Base-by-base conservation (phyloP, 345 rosid genomes). In the Erucastrum elatum region DNA sequence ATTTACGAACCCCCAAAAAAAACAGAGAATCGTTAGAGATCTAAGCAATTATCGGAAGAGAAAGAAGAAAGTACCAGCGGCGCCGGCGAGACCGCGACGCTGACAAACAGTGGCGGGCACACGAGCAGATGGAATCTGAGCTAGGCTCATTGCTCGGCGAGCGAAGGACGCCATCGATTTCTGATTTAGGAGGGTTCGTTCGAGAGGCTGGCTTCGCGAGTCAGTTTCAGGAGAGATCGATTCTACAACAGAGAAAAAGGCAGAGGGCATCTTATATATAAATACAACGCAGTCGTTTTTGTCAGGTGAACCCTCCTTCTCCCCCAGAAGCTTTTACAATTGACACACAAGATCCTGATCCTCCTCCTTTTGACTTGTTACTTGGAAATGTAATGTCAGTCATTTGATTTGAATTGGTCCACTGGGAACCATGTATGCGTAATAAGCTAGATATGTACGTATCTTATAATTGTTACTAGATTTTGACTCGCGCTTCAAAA, bases 41-140 rank as follows among this genome's bases (percentile, higher is more conserved):
- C 64, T 8, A 29, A 8, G 2, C 4, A 25, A 74, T 59, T 49
- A 33, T 10, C 58, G 65, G 58, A 12, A 58, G 65, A 46, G 53
- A 66, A 15, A 63, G 33, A 26, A 16, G 26, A 51, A 49, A 76
- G 70, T 86, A 92, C 97, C 97, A 33, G 95, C 94, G 33, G 97
- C 90, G 75, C 92, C 91, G 72, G 97, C 90, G 9, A 91, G 85
- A 72, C 97, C 91, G 10, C 97, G 97, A 70, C 93, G 88, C 81
- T 89, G 90, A 76, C 82, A 33, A 58, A 89, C 77, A 59, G 86
- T 71, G 64, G 84, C 74, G 39, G 69, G 0, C 11, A 16, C 17
- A 69, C 83, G 79, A 1, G 64, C 41, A 65, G 80, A 65, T 65
- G 73, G 35, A 56, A 80, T 80, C 83, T 80, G 80, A 71, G 83